phyloP scores from a whole-genome alignment of 2,329 filamentous ascomycete species.

The Alternaria sp. region DNA sequence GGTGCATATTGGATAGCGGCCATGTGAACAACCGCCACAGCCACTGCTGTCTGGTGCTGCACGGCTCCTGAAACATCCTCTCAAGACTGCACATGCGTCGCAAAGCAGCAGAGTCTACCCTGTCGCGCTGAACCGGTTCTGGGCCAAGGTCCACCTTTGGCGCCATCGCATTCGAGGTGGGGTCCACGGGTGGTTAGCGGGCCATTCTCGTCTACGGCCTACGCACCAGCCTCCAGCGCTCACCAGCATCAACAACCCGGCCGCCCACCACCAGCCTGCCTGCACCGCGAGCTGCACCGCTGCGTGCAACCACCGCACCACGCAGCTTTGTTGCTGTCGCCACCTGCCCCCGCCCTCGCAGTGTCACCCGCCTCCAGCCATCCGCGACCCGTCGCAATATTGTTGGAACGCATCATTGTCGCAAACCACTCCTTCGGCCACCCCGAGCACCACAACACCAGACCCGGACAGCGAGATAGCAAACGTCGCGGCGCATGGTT shows the following conservation, averaged over 20 bases:
- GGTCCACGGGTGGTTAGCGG: slow-evolving; percentile 30
- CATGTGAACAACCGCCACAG: slow-evolving; percentile 41
- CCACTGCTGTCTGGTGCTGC: slow-evolving; percentile 30
- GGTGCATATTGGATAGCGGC: slow-evolving; percentile 29
- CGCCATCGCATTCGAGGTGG: slow-evolving; percentile 25
- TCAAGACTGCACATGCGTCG: slow-evolving; percentile 11
- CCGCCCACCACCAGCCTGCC: slow-evolving; percentile 3
- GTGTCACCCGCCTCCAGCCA: slow-evolving; percentile 25
- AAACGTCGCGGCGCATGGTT: slow-evolving; percentile 58
- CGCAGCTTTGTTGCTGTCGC: slow-evolving; percentile 38
- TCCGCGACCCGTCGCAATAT: slow-evolving; percentile 8
- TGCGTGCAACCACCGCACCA: slow-evolving; percentile 33
- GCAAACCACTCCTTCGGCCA: slow-evolving; percentile 3
- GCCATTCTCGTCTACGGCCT: slow-evolving; percentile 1
- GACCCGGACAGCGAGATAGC: background rate
- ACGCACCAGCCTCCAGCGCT: slow-evolving; percentile 14
- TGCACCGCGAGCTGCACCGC: slow-evolving; percentile 26
- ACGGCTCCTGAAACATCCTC: slow-evolving; percentile 35
- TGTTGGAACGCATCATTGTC: slow-evolving; percentile 2
- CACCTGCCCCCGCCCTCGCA: slow-evolving; percentile 19
- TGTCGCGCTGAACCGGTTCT: slow-evolving; percentile 18
- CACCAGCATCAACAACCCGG: slow-evolving; percentile 12
- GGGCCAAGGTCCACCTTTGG: slow-evolving; percentile 9
- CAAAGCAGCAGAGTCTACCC: slow-evolving; percentile 12
- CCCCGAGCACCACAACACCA: slow-evolving; percentile 9